phyloP scores from a whole-genome alignment of 164 flowering plant species.

The Stephania japonica region DNA sequence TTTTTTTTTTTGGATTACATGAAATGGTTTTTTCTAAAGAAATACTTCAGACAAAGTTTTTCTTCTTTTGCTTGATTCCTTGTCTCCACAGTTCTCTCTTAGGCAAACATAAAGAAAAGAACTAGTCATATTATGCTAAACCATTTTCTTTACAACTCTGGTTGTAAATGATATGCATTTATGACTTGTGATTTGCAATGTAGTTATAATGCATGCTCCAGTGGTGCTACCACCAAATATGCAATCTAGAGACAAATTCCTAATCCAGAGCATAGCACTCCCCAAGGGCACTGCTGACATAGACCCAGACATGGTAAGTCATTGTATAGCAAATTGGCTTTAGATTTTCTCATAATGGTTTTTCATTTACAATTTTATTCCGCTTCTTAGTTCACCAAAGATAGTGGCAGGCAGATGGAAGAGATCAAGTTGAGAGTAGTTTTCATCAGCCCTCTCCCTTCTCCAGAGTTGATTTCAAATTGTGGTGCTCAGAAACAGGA shows the following conservation, averaged over 20 bases:
- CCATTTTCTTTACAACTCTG: not conserved
- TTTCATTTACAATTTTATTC: conserved; percentile 19
- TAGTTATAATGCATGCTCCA: conserved; percentile 86
- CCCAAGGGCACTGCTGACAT: conserved; percentile 51
- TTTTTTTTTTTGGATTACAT: no score
- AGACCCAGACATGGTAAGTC: conserved; percentile 45
- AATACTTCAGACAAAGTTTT: no score
- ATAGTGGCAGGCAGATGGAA: conserved; percentile 48
- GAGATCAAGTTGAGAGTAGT: conserved; percentile 71
- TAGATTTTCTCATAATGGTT: conserved; percentile 2
- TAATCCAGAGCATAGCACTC: conserved; percentile 69
- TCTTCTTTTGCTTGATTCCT: no score
- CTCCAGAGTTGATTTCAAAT: conserved; percentile 50
- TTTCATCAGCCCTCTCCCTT: conserved; percentile 45
- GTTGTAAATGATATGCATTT: not conserved
- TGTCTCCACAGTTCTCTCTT: no score
- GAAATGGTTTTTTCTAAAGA: no score
- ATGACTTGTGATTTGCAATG: conserved; percentile 3
- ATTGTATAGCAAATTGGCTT: conserved; percentile 5
- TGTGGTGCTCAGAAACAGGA: conserved; percentile 34
- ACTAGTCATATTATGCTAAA: not conserved
- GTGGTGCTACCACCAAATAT: conserved; percentile 47
- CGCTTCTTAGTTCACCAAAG: conserved; percentile 56
- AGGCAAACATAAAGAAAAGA: no score
- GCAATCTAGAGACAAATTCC: conserved; percentile 81